Base-by-base conservation (phyloP, 176 grass and related monocot genomes). In the Bromus sterilis region DNA sequence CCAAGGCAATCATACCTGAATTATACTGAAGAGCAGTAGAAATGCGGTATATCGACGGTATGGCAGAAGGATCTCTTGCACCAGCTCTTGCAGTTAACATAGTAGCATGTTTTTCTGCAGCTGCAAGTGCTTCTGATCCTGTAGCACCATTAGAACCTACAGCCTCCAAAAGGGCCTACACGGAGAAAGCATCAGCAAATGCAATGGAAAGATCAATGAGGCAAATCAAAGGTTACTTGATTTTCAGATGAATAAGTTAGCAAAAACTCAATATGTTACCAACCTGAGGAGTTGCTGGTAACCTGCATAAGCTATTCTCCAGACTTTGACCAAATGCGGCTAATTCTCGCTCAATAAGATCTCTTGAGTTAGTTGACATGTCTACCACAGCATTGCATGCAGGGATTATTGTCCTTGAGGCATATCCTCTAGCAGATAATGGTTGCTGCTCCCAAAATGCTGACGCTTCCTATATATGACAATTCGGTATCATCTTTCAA, bases 361-460 rank as follows among this genome's bases (percentile, higher is more conserved):
- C 93, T 84, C 94, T 91, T 4, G 96, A 82, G 77, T 81, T 91
- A 56, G 87, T 95, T 85, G 96, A 98, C 80, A 98, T 93, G 76
- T 93, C 91, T 23, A 95, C 90, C 64, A 95, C 89, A 78, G 90
- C 65, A 66, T 84, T 91, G 82, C 93, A 98, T 25, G 82, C 89
- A 84, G 96, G 96, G 70, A 91, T 82, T 24, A 98, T 91, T 40
- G 93, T 98, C 85, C 77, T 91, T 73, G 82, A 85, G 67, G 96
- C 90, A 93, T 95, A 94, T 71, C 88, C 93, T 80, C 87, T 91
- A 61, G 96, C 92, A 59, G 90, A 88, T 80, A 95, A 86, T 79
- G 91, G 96, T 72, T 95, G 93, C 37, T 98, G 96, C 70, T 95
- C 96, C 96, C 96, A 98, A 93, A 93, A 95, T 84, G 96, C 59